Evolutionary conservation across 257 asterid genomes (phyloP), one percentile per base, ranked within the genome.

Genomic region (Sherardia arvensis): DNA sequence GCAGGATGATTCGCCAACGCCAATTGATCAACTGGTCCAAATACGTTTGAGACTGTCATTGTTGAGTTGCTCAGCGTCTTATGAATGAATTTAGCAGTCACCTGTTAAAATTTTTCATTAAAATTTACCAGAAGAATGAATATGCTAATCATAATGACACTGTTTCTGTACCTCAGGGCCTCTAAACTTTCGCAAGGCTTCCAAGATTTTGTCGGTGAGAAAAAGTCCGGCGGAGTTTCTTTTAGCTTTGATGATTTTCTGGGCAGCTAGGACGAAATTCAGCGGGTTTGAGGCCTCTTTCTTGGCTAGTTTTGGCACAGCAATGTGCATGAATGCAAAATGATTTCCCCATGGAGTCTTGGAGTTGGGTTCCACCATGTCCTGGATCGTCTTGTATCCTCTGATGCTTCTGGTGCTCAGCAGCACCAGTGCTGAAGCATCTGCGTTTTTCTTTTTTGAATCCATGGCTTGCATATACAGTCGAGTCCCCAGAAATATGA

Each of bases 121-220:
- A n/a, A n/a, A n/a, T n/a, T n/a, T n/a, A n/a, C n/a, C n/a, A n/a
- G n/a, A n/a, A n/a, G n/a, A n/a, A n/a, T n/a, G n/a, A n/a, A n/a
- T n/a, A n/a, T n/a, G n/a, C n/a, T n/a, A n/a, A n/a, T n/a, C n/a
- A n/a, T n/a, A n/a, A n/a, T n/a, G n/a, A n/a, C n/a, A n/a, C n/a
- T n/a, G n/a, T n/a, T n/a, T n/a, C n/a, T n/a, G 10, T 73, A 88
- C 96, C 95, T 88, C 90, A 0, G 96, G 88, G 54, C 95, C 91
- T 73, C 78, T 82, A 61, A 47, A 67, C 45, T 72, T 82, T 38
- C 84, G 66, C 49, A 85, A 6, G 0, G 82, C 26, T 0, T 85
- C 79, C 0, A 90, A 80, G 25, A 90, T 51, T 62, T 84, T 83
- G 7, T 90, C 97, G 0, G 94, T 90, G 48, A 87, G 76, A 53